phyloP scores from a whole-genome alignment of 257 asterid genomes.

The Catharanthus roseus region DNA sequence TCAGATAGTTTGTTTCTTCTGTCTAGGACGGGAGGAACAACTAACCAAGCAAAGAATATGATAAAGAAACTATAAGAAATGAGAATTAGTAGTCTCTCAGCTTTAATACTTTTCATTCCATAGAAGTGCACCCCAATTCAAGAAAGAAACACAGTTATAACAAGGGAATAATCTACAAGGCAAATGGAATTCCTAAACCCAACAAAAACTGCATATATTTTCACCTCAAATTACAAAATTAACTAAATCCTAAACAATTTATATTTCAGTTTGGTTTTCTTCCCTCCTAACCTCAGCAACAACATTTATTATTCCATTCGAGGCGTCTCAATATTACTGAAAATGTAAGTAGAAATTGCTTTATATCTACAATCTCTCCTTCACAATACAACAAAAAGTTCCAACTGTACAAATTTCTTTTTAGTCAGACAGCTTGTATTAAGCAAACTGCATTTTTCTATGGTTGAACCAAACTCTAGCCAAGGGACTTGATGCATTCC shows the following conservation, averaged over 20 bases:
- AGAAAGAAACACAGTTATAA: background rate
- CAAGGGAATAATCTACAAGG: background rate
- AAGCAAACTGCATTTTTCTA: too few species aligned
- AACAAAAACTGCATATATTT: background rate
- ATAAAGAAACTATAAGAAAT: background rate
- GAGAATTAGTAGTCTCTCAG: background rate
- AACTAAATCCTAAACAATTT: background rate
- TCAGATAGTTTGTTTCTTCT: background rate
- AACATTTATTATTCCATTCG: background rate
- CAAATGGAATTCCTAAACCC: background rate
- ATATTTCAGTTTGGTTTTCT: too few species aligned
- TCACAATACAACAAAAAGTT: slow-evolving; percentile 1
- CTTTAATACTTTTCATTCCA: background rate
- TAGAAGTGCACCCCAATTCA: background rate
- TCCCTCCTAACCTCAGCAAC: background rate
- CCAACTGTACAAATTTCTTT: background rate
- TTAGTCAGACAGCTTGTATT: background rate
- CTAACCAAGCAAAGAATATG: background rate
- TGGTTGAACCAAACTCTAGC: too few species aligned
- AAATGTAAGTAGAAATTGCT: background rate
- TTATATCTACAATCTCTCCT: background rate
- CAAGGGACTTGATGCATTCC: too few species aligned
- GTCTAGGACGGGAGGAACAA: background rate
- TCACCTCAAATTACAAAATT: background rate
- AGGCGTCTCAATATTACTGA: background rate